Conservation (phyloP, 2,329 filamentous ascomycete genomes). For the Trichoderma atroviride region DNA sequence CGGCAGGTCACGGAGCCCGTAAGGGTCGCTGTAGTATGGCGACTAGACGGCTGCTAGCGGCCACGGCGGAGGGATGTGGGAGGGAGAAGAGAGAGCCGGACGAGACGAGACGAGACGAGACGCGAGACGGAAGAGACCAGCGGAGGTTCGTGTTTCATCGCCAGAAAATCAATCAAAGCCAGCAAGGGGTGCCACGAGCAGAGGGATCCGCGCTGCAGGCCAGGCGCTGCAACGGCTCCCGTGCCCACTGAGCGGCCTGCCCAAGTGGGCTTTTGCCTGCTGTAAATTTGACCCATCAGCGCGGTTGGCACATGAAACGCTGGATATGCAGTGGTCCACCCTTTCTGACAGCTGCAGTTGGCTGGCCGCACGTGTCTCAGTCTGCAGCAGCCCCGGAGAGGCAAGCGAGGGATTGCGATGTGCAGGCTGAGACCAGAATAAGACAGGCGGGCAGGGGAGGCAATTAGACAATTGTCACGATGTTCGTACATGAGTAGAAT, state of each 20-base stretch:
- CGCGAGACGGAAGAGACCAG: background rate
- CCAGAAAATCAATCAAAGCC: background rate
- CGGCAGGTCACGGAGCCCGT: background rate
- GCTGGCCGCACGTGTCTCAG: constrained; percentile 21
- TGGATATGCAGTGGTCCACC: background rate
- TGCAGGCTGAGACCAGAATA: background rate
- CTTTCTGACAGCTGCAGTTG: constrained; percentile 7
- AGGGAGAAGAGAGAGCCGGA: background rate
- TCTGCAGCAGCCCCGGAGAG: constrained; percentile 16
- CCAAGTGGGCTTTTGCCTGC: constrained; percentile 5
- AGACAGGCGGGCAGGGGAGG: background rate
- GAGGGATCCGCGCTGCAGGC: constrained; percentile 21
- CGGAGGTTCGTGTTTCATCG: constrained; percentile 1
- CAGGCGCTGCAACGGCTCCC: constrained; percentile 1
- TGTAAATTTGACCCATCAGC: background rate
- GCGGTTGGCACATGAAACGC: constrained; percentile 14
- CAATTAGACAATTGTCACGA: background rate
- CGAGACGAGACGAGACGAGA: background rate
- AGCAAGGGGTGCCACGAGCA: constrained; percentile 18
- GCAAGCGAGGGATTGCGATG: constrained; percentile 8
- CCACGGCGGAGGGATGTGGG: background rate
- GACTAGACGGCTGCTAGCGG: background rate
- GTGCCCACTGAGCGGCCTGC: constrained; percentile 15
- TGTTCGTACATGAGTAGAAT: background rate
- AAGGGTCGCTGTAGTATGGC: background rate